Evolutionary conservation across 495 filamentous ascomycete species (phyloP), one percentile per base, ranked within the genome.

Genomic region (Aspergillus wentii): DNA sequence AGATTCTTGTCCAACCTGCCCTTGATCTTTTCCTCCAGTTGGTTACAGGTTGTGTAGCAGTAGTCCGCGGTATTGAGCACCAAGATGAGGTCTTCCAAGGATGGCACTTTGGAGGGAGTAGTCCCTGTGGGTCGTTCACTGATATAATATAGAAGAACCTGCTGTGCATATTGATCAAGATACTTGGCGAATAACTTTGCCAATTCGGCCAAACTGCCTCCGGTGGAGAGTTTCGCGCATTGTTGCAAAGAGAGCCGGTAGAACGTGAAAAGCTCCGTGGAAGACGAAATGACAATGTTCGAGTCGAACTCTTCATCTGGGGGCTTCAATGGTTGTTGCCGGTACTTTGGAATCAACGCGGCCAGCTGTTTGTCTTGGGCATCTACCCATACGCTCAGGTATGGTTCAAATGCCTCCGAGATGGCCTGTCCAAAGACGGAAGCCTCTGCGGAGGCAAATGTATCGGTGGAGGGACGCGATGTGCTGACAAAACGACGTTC

Each of bases 51-150:
- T 16, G 77, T 80, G 54, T 96, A 90, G 74, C 94, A 97, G 61
- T 97, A 98, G 52, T 98, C 92, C 0, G 92, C 94, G 1, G 92
- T 97, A 57, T 97, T 98, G 30, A 98, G 71, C 4, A 97, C 86
- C 1, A 91, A 68, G 8, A 95, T 75, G 15, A 85, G 69, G 41
- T 94, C 88, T 46, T 95, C 80, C 3, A 88, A 57, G 3, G 80
- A 71, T 0, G 87, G 78, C 2, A 69, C 59, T 35, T 57, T 72
- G 8, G 68, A 71, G 8, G 72, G 56, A 60, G 72, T 65, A 49
- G 71, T 41, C 44, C 72, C 43, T 11, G 57, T 66, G 11, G 68
- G 63, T 3, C 66, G 74, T 56, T 72, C 78, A 46, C 69, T 86
- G 61, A 96, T 74, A 51, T 88, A 84, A 37, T 80, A 72, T 9